Base-by-base conservation (phyloP, 2,329 filamentous ascomycete genomes). In the Claviceps lovelessii region DNA sequence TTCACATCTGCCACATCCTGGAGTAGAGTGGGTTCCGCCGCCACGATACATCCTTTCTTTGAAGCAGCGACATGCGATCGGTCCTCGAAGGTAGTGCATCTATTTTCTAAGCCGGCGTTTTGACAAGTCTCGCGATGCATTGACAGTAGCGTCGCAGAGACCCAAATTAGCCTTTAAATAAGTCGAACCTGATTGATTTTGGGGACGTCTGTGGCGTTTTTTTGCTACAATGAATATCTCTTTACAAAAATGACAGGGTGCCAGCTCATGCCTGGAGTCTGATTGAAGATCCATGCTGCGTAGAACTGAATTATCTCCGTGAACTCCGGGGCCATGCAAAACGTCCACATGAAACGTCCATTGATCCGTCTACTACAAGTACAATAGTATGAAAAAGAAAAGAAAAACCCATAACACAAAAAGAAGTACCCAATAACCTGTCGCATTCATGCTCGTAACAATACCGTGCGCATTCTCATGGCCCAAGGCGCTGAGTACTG, bases 401-500 rank as follows among this genome's bases (percentile, higher is more conserved):
- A 41, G 8, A n/a, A 17, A 41, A 41, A 8, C 11, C 3, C 11
- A 39, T 11, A 7, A 28, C 2, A 45, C 15, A 45, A 45, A 45
- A 45, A 4, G 5, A 23, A 46, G 15, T 45, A 33, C 19, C 19
- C 19, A 29, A 19, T 8, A 23, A 19, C 15, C 31, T 28, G 42
- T 11, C 23, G 3, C 23, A 31, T 8, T 33, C 28, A 13, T 13
- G 37, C 49, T 51, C n/a, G 13, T 6, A 13, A 11, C n/a, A n/a
- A 15, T 42, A 19, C 13, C 37, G 42, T 51, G 8, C 23, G n/a
- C 37, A 19, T 51, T 4, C 23, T 79, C 70, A 90, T 52, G 85
- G 78, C 1, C 87, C 86, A 47, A 90, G 71, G 59, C 86, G 77
- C 67, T 89, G 86, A 29, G 77, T 78, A 51, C 74, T 77, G 33